A percentile compares a stretch with the other conserved stretches of the same genome.
These are phyloP conservation scores for Chenopodium quinoa DNA, from an alignment of 148 eudicot species.

Conservation along the genomic window DNA sequence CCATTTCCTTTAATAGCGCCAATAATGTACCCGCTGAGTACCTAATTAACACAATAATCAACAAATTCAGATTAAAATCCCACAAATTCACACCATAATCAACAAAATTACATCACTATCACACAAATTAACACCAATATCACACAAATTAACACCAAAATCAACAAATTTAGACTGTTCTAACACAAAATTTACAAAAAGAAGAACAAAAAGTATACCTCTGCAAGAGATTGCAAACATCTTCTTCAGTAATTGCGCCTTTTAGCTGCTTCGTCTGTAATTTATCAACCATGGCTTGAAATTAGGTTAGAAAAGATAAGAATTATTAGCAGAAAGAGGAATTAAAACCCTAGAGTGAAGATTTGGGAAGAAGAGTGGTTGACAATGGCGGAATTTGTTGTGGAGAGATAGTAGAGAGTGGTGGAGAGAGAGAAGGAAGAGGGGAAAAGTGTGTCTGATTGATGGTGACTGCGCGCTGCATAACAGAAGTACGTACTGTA, in stretches of 20 bases:
- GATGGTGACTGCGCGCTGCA: too few relatives aligned
- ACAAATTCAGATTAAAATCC: background rate
- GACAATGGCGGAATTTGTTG: too few relatives aligned
- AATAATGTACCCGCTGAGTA: slow-evolving; percentile 60
- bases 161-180: background rate
- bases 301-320: too few relatives aligned
- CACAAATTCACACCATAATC: background rate
- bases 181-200: background rate
- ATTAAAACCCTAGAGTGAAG: background rate
- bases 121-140: background rate
- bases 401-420: too few relatives aligned
- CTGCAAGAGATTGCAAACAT: slow-evolving; percentile 49
- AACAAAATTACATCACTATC: slow-evolving; percentile 33
- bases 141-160: background rate
- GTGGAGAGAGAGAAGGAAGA: too few relatives aligned
- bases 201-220: slow-evolving; percentile 34
- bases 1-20: slow-evolving; percentile 61
- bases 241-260: slow-evolving; percentile 46
- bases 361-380: background rate
- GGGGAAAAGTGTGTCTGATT: too few relatives aligned
- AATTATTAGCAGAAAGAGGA: too few relatives aligned
- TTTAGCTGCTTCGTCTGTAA: background rate
- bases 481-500: too few relatives aligned
- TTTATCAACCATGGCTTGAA: background rate
- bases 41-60: slow-evolving; percentile 28